Percentiles rank a stretch among this genome's conserved stretches.
Conservation (phyloP, 2,329 filamentous ascomycete species). For the Colletotrichum salicis region DNA sequence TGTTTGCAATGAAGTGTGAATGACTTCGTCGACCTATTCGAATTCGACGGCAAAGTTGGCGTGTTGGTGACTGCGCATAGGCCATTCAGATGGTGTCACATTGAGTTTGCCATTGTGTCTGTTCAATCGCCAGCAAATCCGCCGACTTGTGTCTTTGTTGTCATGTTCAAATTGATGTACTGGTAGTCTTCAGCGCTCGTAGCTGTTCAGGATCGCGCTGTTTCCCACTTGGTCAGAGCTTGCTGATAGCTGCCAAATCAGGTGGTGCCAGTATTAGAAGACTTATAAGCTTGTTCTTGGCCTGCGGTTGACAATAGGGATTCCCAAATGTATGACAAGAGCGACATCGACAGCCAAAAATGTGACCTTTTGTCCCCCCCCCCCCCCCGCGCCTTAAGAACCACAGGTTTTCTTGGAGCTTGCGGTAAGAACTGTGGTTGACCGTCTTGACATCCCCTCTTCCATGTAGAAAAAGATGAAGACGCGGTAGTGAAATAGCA, state of each 20-base stretch:
- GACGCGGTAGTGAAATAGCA: not conserved
- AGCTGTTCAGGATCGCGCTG: not conserved
- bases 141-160: not conserved
- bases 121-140: not conserved
- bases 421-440: not conserved
- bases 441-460: not conserved
- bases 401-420: not conserved
- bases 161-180: not conserved
- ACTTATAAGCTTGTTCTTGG: too few species aligned
- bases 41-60: not conserved
- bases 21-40: not conserved
- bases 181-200: not conserved
- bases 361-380: not conserved
- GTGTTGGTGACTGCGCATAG: not conserved
- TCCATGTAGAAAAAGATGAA: not conserved
- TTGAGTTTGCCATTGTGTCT: not conserved
- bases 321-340: not conserved
- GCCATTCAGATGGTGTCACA: not conserved
- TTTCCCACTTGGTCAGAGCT: not conserved
- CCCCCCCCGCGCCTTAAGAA: too few species aligned
- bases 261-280: not conserved
- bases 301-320: not conserved
- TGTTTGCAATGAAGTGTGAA: constrained; percentile 9
- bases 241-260: not conserved
- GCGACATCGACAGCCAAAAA: not conserved